These are phyloP conservation scores for Triticum urartu DNA, from an alignment of 176 grass and related monocot species.

Conservation along the genomic window DNA sequence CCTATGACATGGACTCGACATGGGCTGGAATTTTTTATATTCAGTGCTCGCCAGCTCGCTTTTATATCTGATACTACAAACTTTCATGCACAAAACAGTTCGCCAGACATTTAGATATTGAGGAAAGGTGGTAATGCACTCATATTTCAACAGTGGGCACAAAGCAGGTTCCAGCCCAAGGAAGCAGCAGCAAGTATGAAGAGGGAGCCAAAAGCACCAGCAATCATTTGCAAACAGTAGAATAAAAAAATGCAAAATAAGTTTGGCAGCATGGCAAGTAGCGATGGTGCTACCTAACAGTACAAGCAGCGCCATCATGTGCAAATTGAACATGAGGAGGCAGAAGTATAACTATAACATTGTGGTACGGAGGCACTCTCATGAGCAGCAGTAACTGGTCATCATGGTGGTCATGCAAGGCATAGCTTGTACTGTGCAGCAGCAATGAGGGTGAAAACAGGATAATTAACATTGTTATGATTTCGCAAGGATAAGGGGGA, in stretches of 20 bases:
- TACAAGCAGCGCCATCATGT: constrained; percentile 8
- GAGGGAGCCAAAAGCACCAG: neutral
- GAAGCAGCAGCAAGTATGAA: constrained; percentile 3
- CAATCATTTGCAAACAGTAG: neutral
- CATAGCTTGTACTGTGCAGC: neutral
- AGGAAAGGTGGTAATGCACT: neutral
- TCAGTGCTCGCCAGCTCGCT: neutral
- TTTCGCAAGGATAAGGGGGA: neutral
- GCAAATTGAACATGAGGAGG: neutral
- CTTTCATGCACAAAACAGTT: neutral
- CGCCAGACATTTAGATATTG: neutral
- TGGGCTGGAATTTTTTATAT: neutral
- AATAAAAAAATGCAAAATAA: constrained; percentile 8
- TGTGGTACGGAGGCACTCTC: neutral
- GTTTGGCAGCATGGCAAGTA: neutral
- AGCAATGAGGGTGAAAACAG: neutral
- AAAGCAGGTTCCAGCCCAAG: neutral
- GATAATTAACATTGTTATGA: neutral
- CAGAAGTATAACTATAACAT: neutral
- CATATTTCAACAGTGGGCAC: neutral
- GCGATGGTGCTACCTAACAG: neutral
- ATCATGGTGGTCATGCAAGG: neutral
- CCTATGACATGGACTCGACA: neutral
- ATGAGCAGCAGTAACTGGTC: neutral
- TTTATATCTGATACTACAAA: neutral